Evolutionary conservation across 371 early-diverging fungal genomes (phyloP), one percentile per base, ranked within the genome.

Genomic region (Lichtheimia hyalospora): DNA sequence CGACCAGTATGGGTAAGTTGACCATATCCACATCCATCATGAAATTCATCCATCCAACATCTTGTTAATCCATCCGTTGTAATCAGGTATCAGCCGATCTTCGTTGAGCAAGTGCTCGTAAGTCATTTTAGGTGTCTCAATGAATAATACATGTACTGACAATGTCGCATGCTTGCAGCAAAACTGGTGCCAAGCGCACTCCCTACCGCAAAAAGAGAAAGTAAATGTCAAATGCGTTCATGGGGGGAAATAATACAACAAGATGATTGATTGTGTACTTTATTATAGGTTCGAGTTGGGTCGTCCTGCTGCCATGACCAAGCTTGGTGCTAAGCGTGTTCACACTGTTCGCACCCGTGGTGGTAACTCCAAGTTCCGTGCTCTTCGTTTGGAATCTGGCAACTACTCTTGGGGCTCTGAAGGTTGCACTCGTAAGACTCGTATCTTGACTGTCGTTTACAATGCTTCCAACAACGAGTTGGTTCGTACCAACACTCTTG

Each of bases 391-490:
- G 49, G 98, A 98, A 66, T 63, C 90, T 53, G 99, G 98, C 66
- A 98, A 96, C 89, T 99, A 96, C 88, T 90, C 97, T 59, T 97
- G 98, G 96, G 96, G 93, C 68, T 94, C 97, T 43, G 96, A 98
- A 84, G 81, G 92, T 64, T 74, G 88, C 81, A 88, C 97, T 66
- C 92, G 92, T 87, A 98, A 96, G 90, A 88, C 96, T 67, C 94
- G 98, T 87, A 92, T 98, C 73, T 85, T 96, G 75, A 87, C 90
- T 66, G 99, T 99, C 70, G 93, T 95, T 64, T 99, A 99, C 94
- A 99, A 99, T 86, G 93, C 99, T 70, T 93, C 96, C 84, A 97
- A 96, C 95, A 99, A 99, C 93, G 99, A 99, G 85, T 88, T 99
- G 76, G 98, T 99, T 81, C 96, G 99, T 80, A 99, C 99, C 83